Base-by-base conservation (phyloP, 441 rosid species). In the Bruguiera hainesii region DNA sequence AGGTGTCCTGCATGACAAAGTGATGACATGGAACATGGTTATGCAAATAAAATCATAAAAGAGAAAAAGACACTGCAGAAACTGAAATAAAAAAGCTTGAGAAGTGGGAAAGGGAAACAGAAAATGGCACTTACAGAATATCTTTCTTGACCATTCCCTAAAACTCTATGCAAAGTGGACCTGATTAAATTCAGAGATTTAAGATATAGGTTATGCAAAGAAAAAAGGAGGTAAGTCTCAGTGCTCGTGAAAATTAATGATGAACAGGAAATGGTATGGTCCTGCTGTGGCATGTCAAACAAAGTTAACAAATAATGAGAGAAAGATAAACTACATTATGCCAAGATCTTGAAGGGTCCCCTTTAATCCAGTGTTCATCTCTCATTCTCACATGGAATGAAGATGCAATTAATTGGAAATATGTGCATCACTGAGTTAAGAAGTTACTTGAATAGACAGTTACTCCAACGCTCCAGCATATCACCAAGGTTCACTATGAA, bases 381-480 rank as follows among this genome's bases (percentile, higher is more conserved):
- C 20, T 37, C 19, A 35, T 55, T 61, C 11, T 61, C 48, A 42
- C 48, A 48, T 19, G 15, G 46, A 7, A 31, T 50, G 49, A 67
- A 56, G 61, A 65, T 18, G 58, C 55, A 63, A 61, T 55, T 50
- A 20, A 37, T 59, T 21, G 51, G 51, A 60, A 67, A 46, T 60
- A 59, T 48, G 3, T 30, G 49, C 16, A 61, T 19, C 28, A 35
- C 46, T n/a, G 70, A 68, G 67, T 69, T 28, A 61, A 52, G 75
- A 29, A 51, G 50, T 78, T 84, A 91, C 96, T 89, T 88, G 86
- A 88, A 94, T 60, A 73, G 39, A 64, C 92, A 80, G 76, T 91
- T 94, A 84, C 91, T 94, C 98, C 93, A 91, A 56, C 96, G 92
- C 78, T 94, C 94, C 75, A 91, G 67, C 92, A 94, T 73, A 53